Evolutionary conservation across 208 protist genomes (phyloP).

Genomic region (Trypanosoma rangeli): DNA sequence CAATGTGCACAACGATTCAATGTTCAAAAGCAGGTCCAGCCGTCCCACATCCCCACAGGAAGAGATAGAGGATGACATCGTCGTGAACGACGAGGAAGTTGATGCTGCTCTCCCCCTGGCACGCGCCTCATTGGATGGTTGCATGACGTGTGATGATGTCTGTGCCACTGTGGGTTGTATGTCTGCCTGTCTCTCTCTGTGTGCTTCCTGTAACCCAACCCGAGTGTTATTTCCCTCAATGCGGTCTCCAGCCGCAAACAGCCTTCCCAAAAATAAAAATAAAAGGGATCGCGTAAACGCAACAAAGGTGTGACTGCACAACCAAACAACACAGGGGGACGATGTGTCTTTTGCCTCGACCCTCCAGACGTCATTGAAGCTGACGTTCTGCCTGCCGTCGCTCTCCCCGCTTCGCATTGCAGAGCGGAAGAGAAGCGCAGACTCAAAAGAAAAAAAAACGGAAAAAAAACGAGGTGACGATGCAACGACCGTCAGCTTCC

Average conservation of each 20-base stretch:
- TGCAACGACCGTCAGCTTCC: neutral
- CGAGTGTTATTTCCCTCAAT: neutral
- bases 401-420: neutral
- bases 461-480: neutral
- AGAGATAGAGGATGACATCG: constrained; percentile 4
- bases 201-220: neutral
- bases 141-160: neutral
- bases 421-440: neutral
- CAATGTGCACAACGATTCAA: constrained; percentile 37
- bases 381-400: too few species aligned
- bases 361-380: too few species aligned
- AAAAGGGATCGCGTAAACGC: neutral
- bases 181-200: neutral
- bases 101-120: neutral
- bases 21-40: constrained; percentile 38
- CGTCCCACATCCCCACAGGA: constrained; percentile 21
- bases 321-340: too few species aligned
- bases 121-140: neutral
- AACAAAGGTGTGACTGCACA: too few species aligned
- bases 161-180: too few species aligned
- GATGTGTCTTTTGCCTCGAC: too few species aligned
- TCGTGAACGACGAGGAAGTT: neutral
- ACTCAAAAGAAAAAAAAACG: neutral
- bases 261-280: constrained; percentile 17
- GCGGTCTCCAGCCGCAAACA: neutral